These are phyloP conservation scores for Umbelopsis isabellina DNA, from an alignment of 192 early-diverging fungal species.

Conservation along the genomic window DNA sequence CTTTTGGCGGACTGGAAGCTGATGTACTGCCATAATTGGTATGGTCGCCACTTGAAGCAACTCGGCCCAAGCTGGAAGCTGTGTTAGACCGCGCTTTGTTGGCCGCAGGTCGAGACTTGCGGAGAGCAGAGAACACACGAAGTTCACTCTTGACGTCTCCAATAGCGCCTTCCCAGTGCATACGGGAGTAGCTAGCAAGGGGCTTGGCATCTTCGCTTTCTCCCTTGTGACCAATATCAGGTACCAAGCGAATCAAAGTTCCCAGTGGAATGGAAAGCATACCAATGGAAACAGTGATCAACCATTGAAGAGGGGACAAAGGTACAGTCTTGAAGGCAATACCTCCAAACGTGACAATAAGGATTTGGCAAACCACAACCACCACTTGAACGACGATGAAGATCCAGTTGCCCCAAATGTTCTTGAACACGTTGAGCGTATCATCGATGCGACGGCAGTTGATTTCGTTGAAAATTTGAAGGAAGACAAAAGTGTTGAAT, in stretches of 20 bases:
- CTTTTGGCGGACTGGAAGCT: background rate
- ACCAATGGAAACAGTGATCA: constrained; percentile 78
- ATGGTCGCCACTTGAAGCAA: background rate
- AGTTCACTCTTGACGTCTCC: constrained; percentile 39
- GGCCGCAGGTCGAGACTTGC: constrained; percentile 5
- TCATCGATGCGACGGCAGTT: constrained; percentile 86
- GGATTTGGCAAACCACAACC: constrained; percentile 73
- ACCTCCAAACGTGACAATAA: constrained; percentile 90
- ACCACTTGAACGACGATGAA: constrained; percentile 79
- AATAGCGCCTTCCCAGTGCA: constrained; percentile 45
- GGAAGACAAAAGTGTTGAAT: constrained; percentile 94
- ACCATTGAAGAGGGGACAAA: constrained; percentile 74
- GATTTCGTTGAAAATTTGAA: constrained; percentile 95
- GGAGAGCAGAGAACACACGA: constrained; percentile 26
- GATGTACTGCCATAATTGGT: constrained; percentile 20
- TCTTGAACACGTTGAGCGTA: constrained; percentile 85
- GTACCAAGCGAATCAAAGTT: constrained; percentile 75
- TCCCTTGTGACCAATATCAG: constrained; percentile 53
- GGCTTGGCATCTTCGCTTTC: constrained; percentile 39
- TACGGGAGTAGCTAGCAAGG: constrained; percentile 39
- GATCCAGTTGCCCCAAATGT: constrained; percentile 78
- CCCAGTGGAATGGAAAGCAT: constrained; percentile 83
- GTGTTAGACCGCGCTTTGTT: background rate
- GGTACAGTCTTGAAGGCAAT: constrained; percentile 83
- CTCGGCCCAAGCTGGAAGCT: background rate